Percentiles rank a stretch among this genome's conserved stretches.
These are phyloP conservation scores for Carex kokanica DNA, from an alignment of 176 grass and related monocot species.

Conservation along the genomic window DNA sequence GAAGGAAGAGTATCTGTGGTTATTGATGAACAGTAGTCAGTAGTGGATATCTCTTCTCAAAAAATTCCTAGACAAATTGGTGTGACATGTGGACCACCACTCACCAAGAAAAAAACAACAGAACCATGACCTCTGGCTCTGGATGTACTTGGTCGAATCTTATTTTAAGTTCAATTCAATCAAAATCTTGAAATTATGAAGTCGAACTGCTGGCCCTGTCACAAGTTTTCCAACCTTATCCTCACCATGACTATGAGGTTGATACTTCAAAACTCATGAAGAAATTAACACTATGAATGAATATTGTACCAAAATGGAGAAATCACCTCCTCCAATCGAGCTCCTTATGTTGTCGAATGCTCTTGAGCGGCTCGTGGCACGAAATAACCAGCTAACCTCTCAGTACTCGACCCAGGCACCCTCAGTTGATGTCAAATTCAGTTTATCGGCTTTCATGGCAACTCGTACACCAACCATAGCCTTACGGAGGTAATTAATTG, in stretches of 20 bases:
- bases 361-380: slow-evolving; percentile 65
- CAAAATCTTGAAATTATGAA: slow-evolving; percentile 7
- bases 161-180: neutral
- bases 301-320: too few species aligned
- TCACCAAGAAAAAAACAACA: too few species aligned
- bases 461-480: slow-evolving; percentile 47
- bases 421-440: neutral
- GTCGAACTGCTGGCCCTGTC: neutral
- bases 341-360: slow-evolving; percentile 44
- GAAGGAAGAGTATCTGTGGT: neutral
- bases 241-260: too few species aligned
- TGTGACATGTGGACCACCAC: neutral
- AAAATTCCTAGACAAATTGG: neutral
- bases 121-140: too few species aligned
- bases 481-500: slow-evolving; percentile 53
- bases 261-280: too few species aligned
- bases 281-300: too few species aligned
- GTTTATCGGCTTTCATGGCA: slow-evolving; percentile 60
- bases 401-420: neutral
- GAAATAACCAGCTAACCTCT: slow-evolving; percentile 47
- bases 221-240: slow-evolving; percentile 6
- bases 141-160: neutral
- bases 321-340: slow-evolving; percentile 30
- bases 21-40: neutral
- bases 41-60: neutral